phyloP scores from a whole-genome alignment of 805 yeast genomes.

The Starmerella vaccinii region DNA sequence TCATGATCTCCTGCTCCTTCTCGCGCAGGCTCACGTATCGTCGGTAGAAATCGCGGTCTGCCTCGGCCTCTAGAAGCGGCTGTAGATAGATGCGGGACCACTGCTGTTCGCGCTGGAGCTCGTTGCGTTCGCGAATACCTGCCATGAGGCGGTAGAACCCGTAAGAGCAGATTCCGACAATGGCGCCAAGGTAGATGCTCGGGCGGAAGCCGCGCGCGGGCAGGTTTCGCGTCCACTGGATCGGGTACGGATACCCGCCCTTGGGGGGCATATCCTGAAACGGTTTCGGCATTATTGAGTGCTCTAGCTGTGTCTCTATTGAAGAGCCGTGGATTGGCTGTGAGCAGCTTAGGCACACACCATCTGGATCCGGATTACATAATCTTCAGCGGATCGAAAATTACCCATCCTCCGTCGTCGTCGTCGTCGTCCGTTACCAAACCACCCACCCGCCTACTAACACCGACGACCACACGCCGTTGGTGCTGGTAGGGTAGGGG shows the following conservation, averaged over 20 bases:
- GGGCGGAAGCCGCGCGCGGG: constrained; percentile 83
- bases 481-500: not conserved
- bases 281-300: constrained; percentile 10
- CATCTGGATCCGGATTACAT: too few relatives aligned
- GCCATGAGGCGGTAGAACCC: constrained; percentile 59
- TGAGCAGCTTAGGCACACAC: not conserved
- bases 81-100: constrained; percentile 67
- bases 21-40: constrained; percentile 54
- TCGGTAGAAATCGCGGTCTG: constrained; percentile 67
- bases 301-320: not conserved
- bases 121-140: constrained; percentile 64
- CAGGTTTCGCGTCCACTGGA: constrained; percentile 80
- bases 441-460: not conserved
- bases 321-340: constrained; percentile 1
- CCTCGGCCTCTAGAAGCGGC: constrained; percentile 72
- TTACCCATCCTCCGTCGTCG: too few relatives aligned
- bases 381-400: too few relatives aligned
- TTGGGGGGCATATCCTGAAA: constrained; percentile 76
- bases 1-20: constrained; percentile 61
- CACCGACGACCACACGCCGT: not conserved
- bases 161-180: constrained; percentile 53
- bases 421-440: too few relatives aligned
- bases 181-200: constrained; percentile 53
- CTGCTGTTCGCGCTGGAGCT: constrained; percentile 59
- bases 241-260: constrained; percentile 66